A percentile compares a stretch with the other conserved stretches of the same genome.
These are phyloP conservation scores for Thelephora terrestris DNA, from an alignment of 1,284 basidiomycete species.

Conservation along the genomic window DNA sequence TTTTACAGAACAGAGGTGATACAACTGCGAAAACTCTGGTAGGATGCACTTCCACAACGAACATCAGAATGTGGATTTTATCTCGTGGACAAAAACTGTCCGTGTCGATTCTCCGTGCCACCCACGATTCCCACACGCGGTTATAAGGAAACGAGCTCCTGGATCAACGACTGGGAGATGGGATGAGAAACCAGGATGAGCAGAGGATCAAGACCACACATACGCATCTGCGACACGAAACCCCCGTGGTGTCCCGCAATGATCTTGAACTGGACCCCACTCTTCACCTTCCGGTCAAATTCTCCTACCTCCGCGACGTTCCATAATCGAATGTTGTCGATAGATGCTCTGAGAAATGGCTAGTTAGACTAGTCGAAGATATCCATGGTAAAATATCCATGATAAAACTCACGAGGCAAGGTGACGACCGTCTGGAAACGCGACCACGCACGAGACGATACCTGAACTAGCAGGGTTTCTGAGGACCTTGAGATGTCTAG, in stretches of 20 bases:
- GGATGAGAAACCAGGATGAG: background rate
- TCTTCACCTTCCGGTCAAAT: slow-evolving; percentile 49
- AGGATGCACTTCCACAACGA: too few relatives aligned
- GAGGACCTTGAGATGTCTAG: slow-evolving; percentile 70
- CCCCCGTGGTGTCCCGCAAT: slow-evolving; percentile 96
- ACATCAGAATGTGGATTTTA: slow-evolving; percentile 12
- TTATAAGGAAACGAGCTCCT: slow-evolving; percentile 77
- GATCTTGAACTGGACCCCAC: slow-evolving; percentile 84
- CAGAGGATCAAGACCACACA: slow-evolving; percentile 2
- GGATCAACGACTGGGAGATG: slow-evolving; percentile 70
- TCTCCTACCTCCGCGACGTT: slow-evolving; percentile 75
- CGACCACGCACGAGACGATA: slow-evolving; percentile 81
- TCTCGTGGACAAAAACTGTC: slow-evolving; percentile 83
- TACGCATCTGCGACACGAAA: slow-evolving; percentile 83
- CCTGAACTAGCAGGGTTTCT: slow-evolving; percentile 86
- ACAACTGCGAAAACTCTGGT: background rate
- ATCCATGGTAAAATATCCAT: background rate
- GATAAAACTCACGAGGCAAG: slow-evolving; percentile 66
- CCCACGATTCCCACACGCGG: slow-evolving; percentile 89
- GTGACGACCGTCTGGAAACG: slow-evolving; percentile 86
- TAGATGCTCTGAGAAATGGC: slow-evolving; percentile 57
- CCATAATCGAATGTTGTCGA: slow-evolving; percentile 93
- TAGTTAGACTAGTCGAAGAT: background rate
- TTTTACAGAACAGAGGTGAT: slow-evolving; percentile 1
- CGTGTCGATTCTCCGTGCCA: slow-evolving; percentile 89